A percentile compares a stretch with the other conserved stretches of the same genome.
phyloP scores from a whole-genome alignment of 129 eudicot species.

The Tanacetum coccineum region DNA sequence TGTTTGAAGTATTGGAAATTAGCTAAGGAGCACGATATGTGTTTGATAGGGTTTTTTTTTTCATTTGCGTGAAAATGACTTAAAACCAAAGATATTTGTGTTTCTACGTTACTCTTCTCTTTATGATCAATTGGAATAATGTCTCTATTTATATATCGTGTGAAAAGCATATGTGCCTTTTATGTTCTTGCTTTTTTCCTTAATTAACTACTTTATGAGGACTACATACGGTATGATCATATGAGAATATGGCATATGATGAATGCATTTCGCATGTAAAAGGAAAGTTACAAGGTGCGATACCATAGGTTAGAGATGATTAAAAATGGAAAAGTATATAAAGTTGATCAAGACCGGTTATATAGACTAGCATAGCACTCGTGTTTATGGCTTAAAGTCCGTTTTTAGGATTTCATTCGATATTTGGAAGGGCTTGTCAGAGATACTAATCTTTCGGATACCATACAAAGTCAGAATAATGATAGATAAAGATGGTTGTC shows the following conservation, averaged over 20 bases:
- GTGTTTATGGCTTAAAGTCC: too few species aligned
- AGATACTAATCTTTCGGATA: too few species aligned
- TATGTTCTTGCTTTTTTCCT: not conserved
- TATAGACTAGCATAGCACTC: not conserved
- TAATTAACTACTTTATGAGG: slow-evolving; percentile 1
- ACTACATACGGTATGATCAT: not conserved
- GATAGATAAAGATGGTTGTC: too few species aligned
- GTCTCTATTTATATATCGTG: not conserved
- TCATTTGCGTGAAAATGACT: slow-evolving; percentile 20
- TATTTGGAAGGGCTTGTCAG: too few species aligned
- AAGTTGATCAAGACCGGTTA: not conserved
- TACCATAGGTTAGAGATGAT: not conserved
- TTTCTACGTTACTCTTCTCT: slow-evolving; percentile 21
- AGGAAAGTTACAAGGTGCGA: not conserved
- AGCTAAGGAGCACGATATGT: slow-evolving; percentile 16
- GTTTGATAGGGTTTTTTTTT: slow-evolving; percentile 12
- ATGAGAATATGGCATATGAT: not conserved
- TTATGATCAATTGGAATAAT: not conserved
- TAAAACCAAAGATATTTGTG: not conserved
- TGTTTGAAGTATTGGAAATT: not conserved
- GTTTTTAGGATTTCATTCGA: too few species aligned
- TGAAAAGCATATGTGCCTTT: not conserved
- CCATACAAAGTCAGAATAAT: too few species aligned
- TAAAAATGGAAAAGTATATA: not conserved
- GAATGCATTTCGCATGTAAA: not conserved